Percentiles rank a stretch among this genome's conserved stretches.
phyloP scores from a whole-genome alignment of 2,329 filamentous ascomycete species.

The Colletotrichum abscissum region DNA sequence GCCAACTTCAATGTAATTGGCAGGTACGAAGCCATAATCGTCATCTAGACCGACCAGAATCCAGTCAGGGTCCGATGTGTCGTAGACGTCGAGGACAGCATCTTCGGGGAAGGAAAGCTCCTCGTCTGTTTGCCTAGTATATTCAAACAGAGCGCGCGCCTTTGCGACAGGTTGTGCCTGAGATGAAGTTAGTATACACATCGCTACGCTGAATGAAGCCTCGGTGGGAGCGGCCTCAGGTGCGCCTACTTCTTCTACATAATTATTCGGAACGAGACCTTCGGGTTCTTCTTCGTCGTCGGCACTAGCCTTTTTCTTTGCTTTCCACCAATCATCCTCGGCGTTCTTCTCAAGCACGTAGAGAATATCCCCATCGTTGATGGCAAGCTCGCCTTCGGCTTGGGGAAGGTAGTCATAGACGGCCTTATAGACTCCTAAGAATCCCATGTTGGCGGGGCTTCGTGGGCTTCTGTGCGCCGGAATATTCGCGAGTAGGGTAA shows the following conservation, averaged over 20 bases:
- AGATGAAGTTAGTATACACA: conserved; percentile 1
- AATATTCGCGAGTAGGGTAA: background rate
- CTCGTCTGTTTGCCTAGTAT: conserved; percentile 96
- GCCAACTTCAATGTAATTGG: conserved; percentile 91
- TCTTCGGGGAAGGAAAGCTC: conserved; percentile 97
- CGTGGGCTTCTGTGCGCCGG: no score
- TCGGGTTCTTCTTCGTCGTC: conserved; percentile 93
- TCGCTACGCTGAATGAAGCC: background rate
- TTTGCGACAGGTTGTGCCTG: conserved; percentile 69
- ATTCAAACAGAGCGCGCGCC: conserved; percentile 97
- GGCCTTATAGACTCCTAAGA: conserved; percentile 90
- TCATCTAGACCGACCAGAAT: conserved; percentile 86
- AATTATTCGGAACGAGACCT: conserved; percentile 92
- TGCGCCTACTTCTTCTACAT: conserved; percentile 82
- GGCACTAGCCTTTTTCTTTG: conserved; percentile 86
- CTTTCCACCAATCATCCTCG: conserved; percentile 92
- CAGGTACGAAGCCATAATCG: conserved; percentile 93
- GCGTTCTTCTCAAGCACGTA: conserved; percentile 86
- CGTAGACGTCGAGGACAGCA: conserved; percentile 83
- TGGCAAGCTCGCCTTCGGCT: conserved; percentile 84
- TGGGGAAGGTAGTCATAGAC: conserved; percentile 94
- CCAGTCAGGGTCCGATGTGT: conserved; percentile 95
- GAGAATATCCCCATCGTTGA: conserved; percentile 87
- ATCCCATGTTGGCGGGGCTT: conserved; percentile 73
- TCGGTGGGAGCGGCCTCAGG: background rate